Evolutionary conservation across 2,329 filamentous ascomycete genomes (phyloP).

Genomic region (Emmonsiellopsis sp.): DNA sequence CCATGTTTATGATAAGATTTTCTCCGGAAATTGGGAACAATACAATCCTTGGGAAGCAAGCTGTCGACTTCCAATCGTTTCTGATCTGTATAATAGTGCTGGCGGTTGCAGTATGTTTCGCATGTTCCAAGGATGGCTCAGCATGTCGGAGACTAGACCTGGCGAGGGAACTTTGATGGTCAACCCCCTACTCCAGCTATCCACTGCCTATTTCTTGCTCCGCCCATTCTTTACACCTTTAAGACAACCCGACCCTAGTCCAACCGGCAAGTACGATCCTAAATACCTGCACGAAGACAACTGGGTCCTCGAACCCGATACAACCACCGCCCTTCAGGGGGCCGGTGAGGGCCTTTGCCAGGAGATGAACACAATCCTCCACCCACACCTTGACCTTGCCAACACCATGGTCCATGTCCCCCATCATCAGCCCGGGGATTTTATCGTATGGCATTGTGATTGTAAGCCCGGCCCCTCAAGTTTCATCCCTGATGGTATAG

Average conservation of each 20-base stretch:
- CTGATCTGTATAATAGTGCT: slow-evolving; percentile 70
- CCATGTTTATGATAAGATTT: slow-evolving; percentile 64
- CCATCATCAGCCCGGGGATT: slow-evolving; percentile 61
- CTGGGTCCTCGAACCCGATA: slow-evolving; percentile 47
- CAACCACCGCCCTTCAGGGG: slow-evolving; percentile 57
- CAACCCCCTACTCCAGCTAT: slow-evolving; percentile 65
- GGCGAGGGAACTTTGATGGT: slow-evolving; percentile 72
- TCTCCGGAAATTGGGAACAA: slow-evolving; percentile 66
- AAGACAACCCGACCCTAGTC: slow-evolving; percentile 29
- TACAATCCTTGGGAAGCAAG: slow-evolving; percentile 77
- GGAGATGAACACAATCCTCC: slow-evolving; percentile 55
- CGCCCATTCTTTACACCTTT: slow-evolving; percentile 64
- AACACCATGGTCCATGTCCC: slow-evolving; percentile 65
- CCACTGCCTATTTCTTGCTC: slow-evolving; percentile 71
- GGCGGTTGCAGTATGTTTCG: slow-evolving; percentile 79
- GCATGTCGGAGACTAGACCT: slow-evolving; percentile 62
- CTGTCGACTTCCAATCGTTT: slow-evolving; percentile 57
- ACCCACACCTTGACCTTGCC: slow-evolving; percentile 61
- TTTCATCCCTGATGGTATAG: neutral
- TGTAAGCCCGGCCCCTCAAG: slow-evolving; percentile 13
- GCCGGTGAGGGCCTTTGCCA: slow-evolving; percentile 60
- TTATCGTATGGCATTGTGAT: slow-evolving; percentile 73
- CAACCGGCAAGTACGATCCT: slow-evolving; percentile 31
- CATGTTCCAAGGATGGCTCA: slow-evolving; percentile 77
- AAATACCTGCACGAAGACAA: slow-evolving; percentile 46